These are phyloP conservation scores for Paramecium caudatum DNA, from an alignment of 73 alveolate genomes.

Conservation along the genomic window DNA sequence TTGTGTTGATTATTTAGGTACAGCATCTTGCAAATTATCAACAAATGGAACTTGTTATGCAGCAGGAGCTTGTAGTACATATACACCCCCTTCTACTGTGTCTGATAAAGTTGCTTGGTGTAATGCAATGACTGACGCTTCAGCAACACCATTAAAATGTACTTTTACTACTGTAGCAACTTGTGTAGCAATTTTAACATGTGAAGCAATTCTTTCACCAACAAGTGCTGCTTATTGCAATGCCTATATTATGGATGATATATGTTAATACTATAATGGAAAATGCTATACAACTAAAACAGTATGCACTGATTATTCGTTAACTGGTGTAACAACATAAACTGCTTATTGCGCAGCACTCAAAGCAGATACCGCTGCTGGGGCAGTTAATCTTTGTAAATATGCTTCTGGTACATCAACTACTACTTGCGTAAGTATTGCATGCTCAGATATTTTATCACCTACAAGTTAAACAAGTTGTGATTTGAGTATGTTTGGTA, in stretches of 20 bases:
- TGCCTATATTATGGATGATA: not conserved
- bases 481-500: not conserved
- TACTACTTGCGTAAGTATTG: not conserved
- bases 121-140: conserved; percentile 6
- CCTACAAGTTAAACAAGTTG: not conserved
- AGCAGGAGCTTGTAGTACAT: not conserved
- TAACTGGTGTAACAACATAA: not conserved
- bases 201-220: not conserved
- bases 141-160: not conserved
- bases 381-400: not conserved
- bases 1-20: not conserved
- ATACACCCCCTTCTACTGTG: not conserved
- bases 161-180: not conserved
- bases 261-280: not conserved
- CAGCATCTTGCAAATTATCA: not conserved
- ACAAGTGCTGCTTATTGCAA: conserved; percentile 39
- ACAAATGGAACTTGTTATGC: not conserved
- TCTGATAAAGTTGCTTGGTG: not conserved
- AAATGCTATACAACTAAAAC: not conserved
- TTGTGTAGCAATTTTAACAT: not conserved
- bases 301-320: not conserved
- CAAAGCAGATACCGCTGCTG: not conserved
- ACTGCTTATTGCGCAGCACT: not conserved
- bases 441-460: not conserved
- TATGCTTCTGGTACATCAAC: not conserved